A percentile compares a stretch with the other conserved stretches of the same genome.
Evolutionary conservation across 192 early-diverging fungal genomes (phyloP).

Genomic region (Globomyces pollinis-pini): DNA sequence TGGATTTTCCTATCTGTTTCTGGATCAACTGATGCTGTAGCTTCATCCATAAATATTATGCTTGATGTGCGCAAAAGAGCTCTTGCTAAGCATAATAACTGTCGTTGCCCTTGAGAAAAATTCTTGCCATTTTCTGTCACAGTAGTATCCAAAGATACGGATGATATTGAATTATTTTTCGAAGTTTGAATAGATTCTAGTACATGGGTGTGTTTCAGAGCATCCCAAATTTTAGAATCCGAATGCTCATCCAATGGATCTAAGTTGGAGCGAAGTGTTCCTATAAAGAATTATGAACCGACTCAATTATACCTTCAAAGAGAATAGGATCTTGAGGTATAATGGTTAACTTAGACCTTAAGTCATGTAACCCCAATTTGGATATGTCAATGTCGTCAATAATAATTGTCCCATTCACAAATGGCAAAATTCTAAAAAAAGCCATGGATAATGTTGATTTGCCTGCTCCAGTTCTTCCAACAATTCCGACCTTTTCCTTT

Average conservation of each 20-base stretch:
- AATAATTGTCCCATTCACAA: slow-evolving; percentile 43
- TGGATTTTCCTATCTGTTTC: slow-evolving; percentile 61
- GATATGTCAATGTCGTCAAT: slow-evolving; percentile 59
- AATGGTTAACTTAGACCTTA: slow-evolving; percentile 37
- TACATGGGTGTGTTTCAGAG: slow-evolving; percentile 58
- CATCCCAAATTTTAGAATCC: slow-evolving; percentile 25
- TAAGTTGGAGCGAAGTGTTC: slow-evolving; percentile 45
- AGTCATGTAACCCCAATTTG: slow-evolving; percentile 46
- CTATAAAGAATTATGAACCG: no score
- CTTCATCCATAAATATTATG: slow-evolving; percentile 30
- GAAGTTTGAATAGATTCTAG: slow-evolving; percentile 40
- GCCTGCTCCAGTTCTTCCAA: slow-evolving; percentile 59
- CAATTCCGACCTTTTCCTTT: slow-evolving; percentile 44
- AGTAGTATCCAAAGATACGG: background rate
- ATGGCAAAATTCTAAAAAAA: slow-evolving; percentile 63
- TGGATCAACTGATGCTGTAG: slow-evolving; percentile 54
- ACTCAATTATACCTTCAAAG: slow-evolving; percentile 47
- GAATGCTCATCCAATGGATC: slow-evolving; percentile 52
- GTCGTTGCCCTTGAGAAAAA: slow-evolving; percentile 68
- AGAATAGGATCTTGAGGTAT: slow-evolving; percentile 45
- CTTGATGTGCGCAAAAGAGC: slow-evolving; percentile 24
- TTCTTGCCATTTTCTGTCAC: slow-evolving; percentile 37
- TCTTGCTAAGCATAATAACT: slow-evolving; percentile 55
- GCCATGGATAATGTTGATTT: slow-evolving; percentile 60
- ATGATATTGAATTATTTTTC: background rate